Conservation (phyloP, 2,329 filamentous ascomycete genomes). For the Cladosporium sp. region DNA sequence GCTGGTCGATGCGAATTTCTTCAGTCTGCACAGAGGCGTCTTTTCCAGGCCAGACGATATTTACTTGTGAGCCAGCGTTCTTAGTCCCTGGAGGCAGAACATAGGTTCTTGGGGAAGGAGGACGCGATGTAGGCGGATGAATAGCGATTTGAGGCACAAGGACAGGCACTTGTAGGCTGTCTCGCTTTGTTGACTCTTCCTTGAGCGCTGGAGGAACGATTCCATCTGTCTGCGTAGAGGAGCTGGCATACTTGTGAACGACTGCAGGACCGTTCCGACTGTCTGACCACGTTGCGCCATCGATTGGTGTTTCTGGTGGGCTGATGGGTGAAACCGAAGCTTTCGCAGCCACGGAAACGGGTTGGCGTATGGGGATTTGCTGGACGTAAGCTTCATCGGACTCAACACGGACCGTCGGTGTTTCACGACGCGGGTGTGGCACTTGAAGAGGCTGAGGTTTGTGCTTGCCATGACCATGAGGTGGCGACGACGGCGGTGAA, state of each 20-base stretch:
- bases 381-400: not conserved
- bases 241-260: conserved; percentile 30
- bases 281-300: conserved; percentile 27
- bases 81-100: conserved; percentile 80
- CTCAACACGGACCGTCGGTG: conserved; percentile 10
- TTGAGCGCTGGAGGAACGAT: conserved; percentile 27
- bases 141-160: conserved; percentile 77
- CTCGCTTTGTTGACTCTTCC: conserved; percentile 27
- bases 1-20: conserved; percentile 79
- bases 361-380: conserved; percentile 1
- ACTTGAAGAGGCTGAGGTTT: conserved; percentile 15
- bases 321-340: conserved; percentile 52
- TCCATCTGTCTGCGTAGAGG: conserved; percentile 37
- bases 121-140: conserved; percentile 80
- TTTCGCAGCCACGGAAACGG: conserved; percentile 17
- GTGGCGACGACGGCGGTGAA: conserved; percentile 77
- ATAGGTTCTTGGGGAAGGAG: conserved; percentile 73
- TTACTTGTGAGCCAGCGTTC: conserved; percentile 79
- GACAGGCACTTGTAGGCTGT: conserved; percentile 33
- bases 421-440: not conserved
- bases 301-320: conserved; percentile 64
- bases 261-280: conserved; percentile 20
- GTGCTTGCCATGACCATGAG: conserved; percentile 33
- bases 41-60: conserved; percentile 50
- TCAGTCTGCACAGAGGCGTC: conserved; percentile 79